phyloP scores from a whole-genome alignment of 768 basidiomycete species.

The Trametes cingulata region DNA sequence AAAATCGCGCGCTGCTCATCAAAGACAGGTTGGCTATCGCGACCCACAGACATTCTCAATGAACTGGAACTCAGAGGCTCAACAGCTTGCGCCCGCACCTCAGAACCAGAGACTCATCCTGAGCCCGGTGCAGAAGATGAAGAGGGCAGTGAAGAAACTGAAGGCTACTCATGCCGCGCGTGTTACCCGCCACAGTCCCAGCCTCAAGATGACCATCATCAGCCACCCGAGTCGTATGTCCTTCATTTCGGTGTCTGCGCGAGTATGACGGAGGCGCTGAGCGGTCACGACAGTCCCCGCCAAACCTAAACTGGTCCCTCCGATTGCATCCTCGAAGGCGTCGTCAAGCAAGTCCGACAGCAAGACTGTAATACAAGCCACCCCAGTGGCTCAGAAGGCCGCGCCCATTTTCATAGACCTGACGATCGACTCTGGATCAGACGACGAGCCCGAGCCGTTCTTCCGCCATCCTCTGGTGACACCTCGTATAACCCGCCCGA shows the following conservation, averaged over 20 bases:
- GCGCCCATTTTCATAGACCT: slow-evolving; percentile 21
- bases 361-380: not conserved
- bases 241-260: not conserved
- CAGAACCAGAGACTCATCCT: slow-evolving; percentile 65
- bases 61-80: slow-evolving; percentile 1
- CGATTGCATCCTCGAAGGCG: not conserved
- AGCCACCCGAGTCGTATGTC: slow-evolving; percentile 9
- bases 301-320: not conserved
- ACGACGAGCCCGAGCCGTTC: slow-evolving; percentile 2
- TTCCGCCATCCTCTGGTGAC: slow-evolving; percentile 19
- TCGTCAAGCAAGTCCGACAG: not conserved
- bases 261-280: no score
- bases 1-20: not conserved
- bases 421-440: slow-evolving; percentile 19
- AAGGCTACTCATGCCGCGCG: slow-evolving; percentile 1
- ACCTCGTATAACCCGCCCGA: slow-evolving; percentile 10
- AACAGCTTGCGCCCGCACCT: slow-evolving; percentile 38
- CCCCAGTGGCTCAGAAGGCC: slow-evolving; percentile 6
- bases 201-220: not conserved
- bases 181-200: slow-evolving; percentile 1
- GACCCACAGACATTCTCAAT: not conserved
- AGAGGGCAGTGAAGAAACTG: slow-evolving; percentile 1
- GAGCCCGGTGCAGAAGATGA: slow-evolving; percentile 36
- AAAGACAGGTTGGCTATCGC: not conserved
- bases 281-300: not conserved